These are phyloP conservation scores for Discostella stelligeroides DNA, from an alignment of 108 stramenopile species.

Conservation along the genomic window DNA sequence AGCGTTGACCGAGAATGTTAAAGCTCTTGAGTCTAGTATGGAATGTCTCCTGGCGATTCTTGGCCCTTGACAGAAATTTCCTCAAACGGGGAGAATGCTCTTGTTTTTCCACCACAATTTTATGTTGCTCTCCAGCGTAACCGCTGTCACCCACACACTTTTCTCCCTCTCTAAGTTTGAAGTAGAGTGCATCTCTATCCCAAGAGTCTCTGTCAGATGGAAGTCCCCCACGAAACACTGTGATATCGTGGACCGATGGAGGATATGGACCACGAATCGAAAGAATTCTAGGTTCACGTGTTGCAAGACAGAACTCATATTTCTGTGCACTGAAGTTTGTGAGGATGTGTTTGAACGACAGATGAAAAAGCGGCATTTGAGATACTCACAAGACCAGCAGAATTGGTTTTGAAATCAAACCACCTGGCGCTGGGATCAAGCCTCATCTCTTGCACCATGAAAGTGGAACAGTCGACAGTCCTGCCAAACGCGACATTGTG, in stretches of 20 bases:
- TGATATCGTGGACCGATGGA: slow-evolving; percentile 2
- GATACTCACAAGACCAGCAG: neutral
- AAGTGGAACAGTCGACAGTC: neutral
- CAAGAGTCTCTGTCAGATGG: neutral
- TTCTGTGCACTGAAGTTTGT: no score
- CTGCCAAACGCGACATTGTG: neutral
- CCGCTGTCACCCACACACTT: slow-evolving; percentile 7
- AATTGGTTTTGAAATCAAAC: slow-evolving; percentile 7
- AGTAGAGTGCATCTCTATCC: slow-evolving; percentile 8
- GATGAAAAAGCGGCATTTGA: no score
- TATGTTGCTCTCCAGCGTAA: neutral
- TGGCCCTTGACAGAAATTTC: slow-evolving; percentile 10
- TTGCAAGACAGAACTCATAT: slow-evolving; percentile 8
- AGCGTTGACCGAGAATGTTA: slow-evolving; percentile 18
- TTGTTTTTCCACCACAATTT: neutral
- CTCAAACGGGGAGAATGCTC: neutral
- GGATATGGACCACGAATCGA: slow-evolving; percentile 8
- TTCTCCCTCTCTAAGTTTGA: neutral
- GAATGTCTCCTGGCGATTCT: slow-evolving; percentile 45
- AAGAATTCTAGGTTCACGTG: neutral
- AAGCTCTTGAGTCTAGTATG: slow-evolving; percentile 47
- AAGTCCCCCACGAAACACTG: slow-evolving; percentile 13
- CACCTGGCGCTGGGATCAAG: slow-evolving; percentile 3
- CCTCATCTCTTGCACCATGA: slow-evolving; percentile 11
- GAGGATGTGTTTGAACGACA: no score